Evolutionary conservation across 148 eudicot species (phyloP).

Genomic region (Nepenthes gracilis): DNA sequence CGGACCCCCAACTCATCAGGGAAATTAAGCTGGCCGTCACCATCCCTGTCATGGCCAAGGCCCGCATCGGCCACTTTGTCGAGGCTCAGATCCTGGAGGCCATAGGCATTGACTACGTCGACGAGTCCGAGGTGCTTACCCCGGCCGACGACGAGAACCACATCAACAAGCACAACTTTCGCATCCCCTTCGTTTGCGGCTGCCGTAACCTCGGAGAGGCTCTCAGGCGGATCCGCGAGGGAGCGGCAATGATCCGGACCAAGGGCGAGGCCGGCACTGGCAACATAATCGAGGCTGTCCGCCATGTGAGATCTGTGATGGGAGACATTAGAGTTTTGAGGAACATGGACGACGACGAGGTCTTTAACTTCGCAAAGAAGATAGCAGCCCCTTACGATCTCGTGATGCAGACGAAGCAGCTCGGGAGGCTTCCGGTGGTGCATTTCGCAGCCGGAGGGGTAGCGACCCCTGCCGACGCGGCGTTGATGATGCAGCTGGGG

Average conservation of each 20-base stretch:
- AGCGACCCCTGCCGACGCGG: conserved; percentile 87
- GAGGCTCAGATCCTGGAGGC: conserved; percentile 90
- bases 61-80: conserved; percentile 88
- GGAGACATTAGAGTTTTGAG: conserved; percentile 53
- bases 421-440: conserved; percentile 83
- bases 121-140: conserved; percentile 78
- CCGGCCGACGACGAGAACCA: conserved; percentile 78
- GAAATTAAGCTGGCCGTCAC: conserved; percentile 85
- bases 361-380: conserved; percentile 59
- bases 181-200: conserved; percentile 86
- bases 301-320: conserved; percentile 76
- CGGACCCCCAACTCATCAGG: conserved; percentile 84
- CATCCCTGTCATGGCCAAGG: conserved; percentile 93
- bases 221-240: conserved; percentile 67
- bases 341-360: conserved; percentile 92
- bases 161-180: conserved; percentile 84
- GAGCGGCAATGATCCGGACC: conserved; percentile 93
- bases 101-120: conserved; percentile 78
- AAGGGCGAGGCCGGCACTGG: conserved; percentile 98
- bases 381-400: conserved; percentile 69
- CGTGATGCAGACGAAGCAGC: conserved; percentile 83
- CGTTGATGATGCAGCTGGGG: conserved; percentile 91
- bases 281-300: conserved; percentile 59
- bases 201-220: conserved; percentile 91
- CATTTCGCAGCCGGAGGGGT: conserved; percentile 95